A percentile compares a stretch with the other conserved stretches of the same genome.
Evolutionary conservation across 192 early-diverging fungal species (phyloP).

Genomic region (Fimicolochytrium jonesii): DNA sequence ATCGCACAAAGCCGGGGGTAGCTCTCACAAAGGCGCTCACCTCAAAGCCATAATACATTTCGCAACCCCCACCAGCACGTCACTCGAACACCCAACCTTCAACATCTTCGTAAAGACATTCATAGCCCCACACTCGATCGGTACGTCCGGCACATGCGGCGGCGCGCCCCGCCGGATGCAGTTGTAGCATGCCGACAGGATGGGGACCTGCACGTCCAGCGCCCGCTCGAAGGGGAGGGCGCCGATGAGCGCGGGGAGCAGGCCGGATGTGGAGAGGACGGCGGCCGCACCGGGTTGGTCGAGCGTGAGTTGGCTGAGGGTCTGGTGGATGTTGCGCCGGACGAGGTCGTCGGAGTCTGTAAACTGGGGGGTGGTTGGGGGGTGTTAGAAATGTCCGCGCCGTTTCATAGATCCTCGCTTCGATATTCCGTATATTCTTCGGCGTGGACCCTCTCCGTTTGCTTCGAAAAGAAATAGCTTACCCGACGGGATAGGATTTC

Average conservation of each 20-base stretch:
- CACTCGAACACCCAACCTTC: slow-evolving; percentile 28
- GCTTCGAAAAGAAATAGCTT: slow-evolving; percentile 18
- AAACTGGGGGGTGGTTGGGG: no score
- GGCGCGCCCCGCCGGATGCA: slow-evolving; percentile 37
- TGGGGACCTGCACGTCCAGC: slow-evolving; percentile 45
- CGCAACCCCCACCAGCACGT: slow-evolving; percentile 37
- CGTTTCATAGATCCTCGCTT: no score
- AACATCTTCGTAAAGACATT: slow-evolving; percentile 42
- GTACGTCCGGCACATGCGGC: slow-evolving; percentile 34
- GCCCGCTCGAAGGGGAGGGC: slow-evolving; percentile 38
- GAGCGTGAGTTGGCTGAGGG: slow-evolving; percentile 32
- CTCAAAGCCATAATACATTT: slow-evolving; percentile 51
- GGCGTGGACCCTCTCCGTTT: background rate
- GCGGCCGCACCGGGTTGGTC: slow-evolving; percentile 28
- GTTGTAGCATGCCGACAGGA: slow-evolving; percentile 45
- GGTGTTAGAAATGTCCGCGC: no score
- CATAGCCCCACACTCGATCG: slow-evolving; percentile 42
- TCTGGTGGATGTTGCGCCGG: slow-evolving; percentile 36
- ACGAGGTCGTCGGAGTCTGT: slow-evolving; percentile 39
- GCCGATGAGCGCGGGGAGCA: slow-evolving; percentile 28
- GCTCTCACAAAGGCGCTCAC: no score
- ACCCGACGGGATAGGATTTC: slow-evolving; percentile 16
- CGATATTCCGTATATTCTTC: background rate
- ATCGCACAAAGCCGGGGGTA: no score
- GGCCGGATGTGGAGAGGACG: slow-evolving; percentile 11